Evolutionary conservation across 495 filamentous ascomycete species (phyloP).

Genomic region (Thermochaetoides thermophila): DNA sequence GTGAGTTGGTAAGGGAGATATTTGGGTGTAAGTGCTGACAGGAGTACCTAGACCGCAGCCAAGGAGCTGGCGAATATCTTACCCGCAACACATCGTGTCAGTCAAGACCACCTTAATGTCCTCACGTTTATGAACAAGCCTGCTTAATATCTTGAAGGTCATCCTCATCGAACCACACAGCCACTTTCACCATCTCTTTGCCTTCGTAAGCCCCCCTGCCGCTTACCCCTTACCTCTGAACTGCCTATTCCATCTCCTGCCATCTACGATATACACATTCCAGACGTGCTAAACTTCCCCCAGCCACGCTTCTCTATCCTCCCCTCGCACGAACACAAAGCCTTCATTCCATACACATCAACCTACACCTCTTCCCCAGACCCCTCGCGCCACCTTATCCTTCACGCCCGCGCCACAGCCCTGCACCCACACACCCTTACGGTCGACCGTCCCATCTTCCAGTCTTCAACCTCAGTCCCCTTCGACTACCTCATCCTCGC

Average conservation of each 20-base stretch:
- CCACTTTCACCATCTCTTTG: conserved; percentile 40
- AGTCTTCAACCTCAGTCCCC: conserved; percentile 25
- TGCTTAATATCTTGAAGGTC: conserved; percentile 16
- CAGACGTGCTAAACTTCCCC: neutral
- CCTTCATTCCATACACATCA: conserved; percentile 37
- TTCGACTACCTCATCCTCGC: conserved; percentile 35
- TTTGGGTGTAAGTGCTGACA: neutral
- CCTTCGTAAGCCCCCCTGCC: conserved; percentile 26
- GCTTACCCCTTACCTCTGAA: neutral
- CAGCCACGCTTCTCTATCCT: conserved; percentile 38
- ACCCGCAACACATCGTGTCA: conserved; percentile 17
- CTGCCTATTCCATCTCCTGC: too few relatives aligned
- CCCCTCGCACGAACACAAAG: conserved; percentile 37
- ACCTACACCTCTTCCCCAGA: conserved; percentile 23
- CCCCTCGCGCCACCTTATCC: conserved; percentile 21
- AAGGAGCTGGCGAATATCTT: conserved; percentile 14
- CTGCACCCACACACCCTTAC: conserved; percentile 24
- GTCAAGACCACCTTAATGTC: neutral
- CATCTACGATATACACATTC: too few relatives aligned
- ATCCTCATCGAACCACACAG: conserved; percentile 36
- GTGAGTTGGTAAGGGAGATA: conserved; percentile 5
- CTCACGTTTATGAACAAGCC: neutral
- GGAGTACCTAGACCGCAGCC: conserved; percentile 8
- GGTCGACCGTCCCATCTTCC: conserved; percentile 34
- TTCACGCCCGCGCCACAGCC: conserved; percentile 30